Conservation (phyloP, 2,329 filamentous ascomycete species). For the Hypoxylon sp. region DNA sequence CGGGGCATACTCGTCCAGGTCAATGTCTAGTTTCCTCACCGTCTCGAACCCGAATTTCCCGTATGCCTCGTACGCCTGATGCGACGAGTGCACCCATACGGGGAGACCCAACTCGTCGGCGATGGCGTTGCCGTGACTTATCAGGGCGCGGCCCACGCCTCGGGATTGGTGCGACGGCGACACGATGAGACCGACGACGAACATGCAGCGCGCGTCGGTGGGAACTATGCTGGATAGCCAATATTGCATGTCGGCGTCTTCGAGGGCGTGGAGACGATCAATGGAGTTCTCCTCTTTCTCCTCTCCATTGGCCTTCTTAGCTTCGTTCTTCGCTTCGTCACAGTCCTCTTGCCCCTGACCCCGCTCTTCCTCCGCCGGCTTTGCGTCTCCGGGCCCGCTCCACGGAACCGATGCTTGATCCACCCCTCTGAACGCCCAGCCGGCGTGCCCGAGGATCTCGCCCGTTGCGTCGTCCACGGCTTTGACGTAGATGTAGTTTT, state of each 20-base stretch:
- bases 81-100: conserved; percentile 40
- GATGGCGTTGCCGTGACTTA: conserved; percentile 35
- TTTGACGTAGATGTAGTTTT: conserved; percentile 36
- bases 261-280: conserved; percentile 37
- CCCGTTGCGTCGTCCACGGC: conserved; percentile 33
- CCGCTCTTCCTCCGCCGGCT: not conserved
- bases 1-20: conserved; percentile 40
- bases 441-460: conserved; percentile 34
- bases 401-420: conserved; percentile 18
- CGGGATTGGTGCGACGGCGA: conserved; percentile 28
- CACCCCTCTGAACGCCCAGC: conserved; percentile 30
- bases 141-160: conserved; percentile 32
- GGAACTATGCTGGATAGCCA: conserved; percentile 35
- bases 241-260: conserved; percentile 34
- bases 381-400: conserved; percentile 20
- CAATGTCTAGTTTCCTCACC: conserved; percentile 32
- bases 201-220: conserved; percentile 27
- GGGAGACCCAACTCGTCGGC: conserved; percentile 29
- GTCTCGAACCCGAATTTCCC: conserved; percentile 34
- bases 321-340: not conserved
- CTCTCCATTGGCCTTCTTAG: not conserved
- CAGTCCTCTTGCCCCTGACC: not conserved
- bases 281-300: conserved; percentile 17
- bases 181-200: conserved; percentile 33
- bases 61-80: conserved; percentile 38